Evolutionary conservation across 805 yeast species (phyloP).

Genomic region (Metschnikowia orientalis): DNA sequence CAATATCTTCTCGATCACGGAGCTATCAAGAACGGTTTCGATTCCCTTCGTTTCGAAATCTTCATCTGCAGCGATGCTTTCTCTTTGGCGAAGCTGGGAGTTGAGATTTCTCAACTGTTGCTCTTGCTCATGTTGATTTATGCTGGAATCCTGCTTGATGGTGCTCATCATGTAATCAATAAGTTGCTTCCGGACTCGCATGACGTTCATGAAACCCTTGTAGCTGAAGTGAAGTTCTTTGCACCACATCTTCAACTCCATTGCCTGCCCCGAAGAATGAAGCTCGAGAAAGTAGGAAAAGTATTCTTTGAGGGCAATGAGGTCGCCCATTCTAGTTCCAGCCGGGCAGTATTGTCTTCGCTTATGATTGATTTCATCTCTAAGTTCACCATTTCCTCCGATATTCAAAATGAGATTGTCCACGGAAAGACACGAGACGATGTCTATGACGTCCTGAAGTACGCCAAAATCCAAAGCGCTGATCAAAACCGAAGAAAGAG

Average conservation of each 20-base stretch:
- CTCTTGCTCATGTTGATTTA: constrained; percentile 25
- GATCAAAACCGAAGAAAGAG: constrained; percentile 78
- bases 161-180: constrained; percentile 58
- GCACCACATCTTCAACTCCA: constrained; percentile 79
- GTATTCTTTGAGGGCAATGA: constrained; percentile 75
- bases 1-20: constrained; percentile 47
- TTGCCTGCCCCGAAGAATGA: constrained; percentile 25
- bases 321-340: constrained; percentile 77
- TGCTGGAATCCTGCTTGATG: constrained; percentile 37
- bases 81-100: constrained; percentile 21
- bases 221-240: constrained; percentile 67
- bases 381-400: constrained; percentile 53
- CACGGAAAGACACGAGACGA: constrained; percentile 88
- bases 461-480: constrained; percentile 59
- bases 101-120: constrained; percentile 23
- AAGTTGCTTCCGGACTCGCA: constrained; percentile 71
- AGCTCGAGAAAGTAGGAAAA: constrained; percentile 48
- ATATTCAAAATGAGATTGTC: constrained; percentile 84
- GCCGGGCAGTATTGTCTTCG: constrained; percentile 65
- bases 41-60: constrained; percentile 16
- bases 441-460: constrained; percentile 70
- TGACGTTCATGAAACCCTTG: constrained; percentile 76
- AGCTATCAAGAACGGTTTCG: constrained; percentile 35
- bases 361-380: constrained; percentile 81
- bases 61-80: constrained; percentile 16